Percentiles rank a stretch among this genome's conserved stretches.
Evolutionary conservation across 1,139 yeast genomes (phyloP).

Genomic region (Yamadazyma triangularis): DNA sequence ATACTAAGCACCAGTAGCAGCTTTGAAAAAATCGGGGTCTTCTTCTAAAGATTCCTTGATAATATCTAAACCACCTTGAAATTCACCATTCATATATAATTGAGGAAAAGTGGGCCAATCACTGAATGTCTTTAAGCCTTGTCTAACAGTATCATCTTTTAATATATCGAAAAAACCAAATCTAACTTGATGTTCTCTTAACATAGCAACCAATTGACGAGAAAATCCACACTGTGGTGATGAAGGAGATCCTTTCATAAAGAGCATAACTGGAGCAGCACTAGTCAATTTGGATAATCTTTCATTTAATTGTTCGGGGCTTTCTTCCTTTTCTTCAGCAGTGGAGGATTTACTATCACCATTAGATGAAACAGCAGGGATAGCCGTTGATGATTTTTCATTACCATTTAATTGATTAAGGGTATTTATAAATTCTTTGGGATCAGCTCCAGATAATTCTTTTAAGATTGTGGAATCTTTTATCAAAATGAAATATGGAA

Average conservation of each 20-base stretch:
- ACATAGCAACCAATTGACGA: slow-evolving; percentile 85
- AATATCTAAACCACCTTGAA: slow-evolving; percentile 96
- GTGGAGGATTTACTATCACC: slow-evolving; percentile 9
- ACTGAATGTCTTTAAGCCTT: slow-evolving; percentile 80
- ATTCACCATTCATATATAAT: slow-evolving; percentile 85
- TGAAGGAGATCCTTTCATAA: slow-evolving; percentile 98
- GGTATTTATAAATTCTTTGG: slow-evolving; percentile 78
- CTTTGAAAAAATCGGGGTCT: slow-evolving; percentile 80
- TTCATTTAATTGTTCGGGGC: slow-evolving; percentile 76
- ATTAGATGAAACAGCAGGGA: slow-evolving; percentile 13
- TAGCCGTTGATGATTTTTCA: slow-evolving; percentile 7
- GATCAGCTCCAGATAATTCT: slow-evolving; percentile 93
- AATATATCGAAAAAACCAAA: slow-evolving; percentile 95
- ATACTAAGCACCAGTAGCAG: slow-evolving; percentile 31
- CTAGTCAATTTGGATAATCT: slow-evolving; percentile 76
- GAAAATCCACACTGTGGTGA: slow-evolving; percentile 98
- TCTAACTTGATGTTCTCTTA: slow-evolving; percentile 89
- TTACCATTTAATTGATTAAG: slow-evolving; percentile 52
- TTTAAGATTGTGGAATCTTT: slow-evolving; percentile 78
- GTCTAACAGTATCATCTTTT: slow-evolving; percentile 90
- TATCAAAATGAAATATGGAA: slow-evolving; percentile 86
- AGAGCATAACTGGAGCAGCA: slow-evolving; percentile 97
- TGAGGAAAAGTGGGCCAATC: slow-evolving; percentile 99
- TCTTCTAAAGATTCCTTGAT: slow-evolving; percentile 87
- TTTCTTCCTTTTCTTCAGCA: slow-evolving; percentile 33